These are phyloP conservation scores for Talaromyces wortmannii DNA, from an alignment of 495 filamentous ascomycete species.

Conservation along the genomic window DNA sequence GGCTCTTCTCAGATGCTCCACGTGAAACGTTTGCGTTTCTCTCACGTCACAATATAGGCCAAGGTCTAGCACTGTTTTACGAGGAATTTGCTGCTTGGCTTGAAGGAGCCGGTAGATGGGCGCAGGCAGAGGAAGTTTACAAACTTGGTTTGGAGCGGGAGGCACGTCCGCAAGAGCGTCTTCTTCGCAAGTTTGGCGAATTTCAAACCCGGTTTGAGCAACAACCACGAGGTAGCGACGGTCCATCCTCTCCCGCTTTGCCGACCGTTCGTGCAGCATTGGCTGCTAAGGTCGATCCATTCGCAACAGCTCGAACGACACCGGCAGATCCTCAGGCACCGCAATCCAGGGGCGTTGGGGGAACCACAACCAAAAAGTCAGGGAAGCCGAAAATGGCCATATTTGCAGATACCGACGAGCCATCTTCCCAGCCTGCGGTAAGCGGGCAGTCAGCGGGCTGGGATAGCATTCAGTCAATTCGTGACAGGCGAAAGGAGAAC, in stretches of 20 bases:
- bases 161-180: constrained; percentile 72
- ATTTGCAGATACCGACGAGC: constrained; percentile 67
- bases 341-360: constrained; percentile 28
- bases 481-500: constrained; percentile 93
- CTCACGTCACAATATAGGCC: constrained; percentile 80
- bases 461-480: constrained; percentile 82
- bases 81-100: constrained; percentile 95
- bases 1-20: constrained; percentile 84
- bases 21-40: constrained; percentile 90
- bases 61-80: constrained; percentile 87
- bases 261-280: constrained; percentile 79
- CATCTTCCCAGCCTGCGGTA: constrained; percentile 31
- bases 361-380: constrained; percentile 49
- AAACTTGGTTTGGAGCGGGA: constrained; percentile 80
- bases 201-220: constrained; percentile 73
- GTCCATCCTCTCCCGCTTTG: constrained; percentile 78
- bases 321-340: constrained; percentile 61
- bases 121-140: constrained; percentile 91
- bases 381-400: constrained; percentile 80
- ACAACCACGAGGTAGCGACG: constrained; percentile 47
- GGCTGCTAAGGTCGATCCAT: constrained; percentile 79
- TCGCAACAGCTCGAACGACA: constrained; percentile 39
- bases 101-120: constrained; percentile 78
- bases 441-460: constrained; percentile 62
- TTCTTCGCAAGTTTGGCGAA: constrained; percentile 82